Evolutionary conservation across 2,329 filamentous ascomycete species (phyloP).

Genomic region (Colletotrichum sidae): DNA sequence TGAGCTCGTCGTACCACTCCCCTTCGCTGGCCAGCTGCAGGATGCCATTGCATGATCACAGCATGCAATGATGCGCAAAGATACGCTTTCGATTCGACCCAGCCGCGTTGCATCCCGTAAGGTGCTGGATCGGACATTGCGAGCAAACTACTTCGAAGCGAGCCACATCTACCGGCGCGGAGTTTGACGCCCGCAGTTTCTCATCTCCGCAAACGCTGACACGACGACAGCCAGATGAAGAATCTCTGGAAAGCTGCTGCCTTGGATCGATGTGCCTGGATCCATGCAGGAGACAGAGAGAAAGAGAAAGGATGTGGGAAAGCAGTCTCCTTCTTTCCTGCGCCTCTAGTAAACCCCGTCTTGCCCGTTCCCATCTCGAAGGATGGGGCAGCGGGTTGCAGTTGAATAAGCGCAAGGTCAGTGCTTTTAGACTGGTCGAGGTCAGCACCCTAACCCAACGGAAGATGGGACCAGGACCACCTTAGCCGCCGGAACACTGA

Average conservation of each 20-base stretch:
- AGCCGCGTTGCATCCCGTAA: not conserved
- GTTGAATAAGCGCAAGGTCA: constrained; percentile 19
- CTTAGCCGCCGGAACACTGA: not conserved
- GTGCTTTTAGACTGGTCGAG: constrained; percentile 21
- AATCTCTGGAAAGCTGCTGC: too few relatives aligned
- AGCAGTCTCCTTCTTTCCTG: too few relatives aligned
- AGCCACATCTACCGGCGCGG: too few relatives aligned
- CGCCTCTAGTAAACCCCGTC: too few relatives aligned
- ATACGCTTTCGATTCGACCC: constrained; percentile 2
- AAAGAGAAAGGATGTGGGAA: too few relatives aligned
- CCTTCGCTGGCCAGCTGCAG: constrained; percentile 19
- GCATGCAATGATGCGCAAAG: constrained; percentile 10
- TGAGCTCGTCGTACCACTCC: constrained; percentile 21
- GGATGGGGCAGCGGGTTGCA: constrained; percentile 4
- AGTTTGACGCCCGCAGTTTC: too few relatives aligned
- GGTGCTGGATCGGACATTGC: too few relatives aligned
- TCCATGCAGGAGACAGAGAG: too few relatives aligned
- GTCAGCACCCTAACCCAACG: constrained; percentile 17
- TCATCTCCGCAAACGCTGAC: too few relatives aligned
- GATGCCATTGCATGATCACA: constrained; percentile 7
- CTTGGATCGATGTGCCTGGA: too few relatives aligned
- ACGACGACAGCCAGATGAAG: too few relatives aligned
- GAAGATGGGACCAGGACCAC: constrained; percentile 7
- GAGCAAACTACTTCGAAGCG: too few relatives aligned
- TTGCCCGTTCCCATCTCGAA: not conserved